phyloP scores from a whole-genome alignment of 148 eudicot genomes.

The Cornus suecica region DNA sequence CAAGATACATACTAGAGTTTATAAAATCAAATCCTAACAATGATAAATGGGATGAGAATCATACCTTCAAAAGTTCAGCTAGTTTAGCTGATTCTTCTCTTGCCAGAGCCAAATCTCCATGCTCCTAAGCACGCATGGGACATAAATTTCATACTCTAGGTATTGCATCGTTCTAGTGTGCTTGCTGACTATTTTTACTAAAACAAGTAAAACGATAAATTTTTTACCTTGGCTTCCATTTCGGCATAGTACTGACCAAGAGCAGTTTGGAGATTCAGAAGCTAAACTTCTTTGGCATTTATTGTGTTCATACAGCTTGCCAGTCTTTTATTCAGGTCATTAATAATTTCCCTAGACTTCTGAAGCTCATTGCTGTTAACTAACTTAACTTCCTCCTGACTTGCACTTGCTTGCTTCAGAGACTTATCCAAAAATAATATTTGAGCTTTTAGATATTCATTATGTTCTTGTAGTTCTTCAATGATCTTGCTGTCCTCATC shows the following conservation, averaged over 20 bases:
- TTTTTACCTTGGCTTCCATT: slow-evolving; percentile 88
- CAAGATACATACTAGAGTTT: background rate
- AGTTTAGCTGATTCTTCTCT: slow-evolving; percentile 77
- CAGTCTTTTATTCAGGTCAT: slow-evolving; percentile 76
- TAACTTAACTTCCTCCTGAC: slow-evolving; percentile 72
- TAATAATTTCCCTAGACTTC: slow-evolving; percentile 74
- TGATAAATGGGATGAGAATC: background rate
- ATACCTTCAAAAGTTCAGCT: slow-evolving; percentile 61
- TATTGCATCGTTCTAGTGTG: background rate
- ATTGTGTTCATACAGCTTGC: slow-evolving; percentile 50
- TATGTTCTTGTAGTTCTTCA: slow-evolving; percentile 67
- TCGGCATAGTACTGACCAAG: slow-evolving; percentile 98
- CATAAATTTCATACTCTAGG: background rate
- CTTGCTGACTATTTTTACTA: background rate
- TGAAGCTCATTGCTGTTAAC: slow-evolving; percentile 60
- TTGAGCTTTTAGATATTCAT: slow-evolving; percentile 64
- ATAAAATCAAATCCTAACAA: slow-evolving; percentile 6
- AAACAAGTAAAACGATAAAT: slow-evolving; percentile 4
- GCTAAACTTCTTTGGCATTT: slow-evolving; percentile 84
- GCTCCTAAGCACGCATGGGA: slow-evolving; percentile 50
- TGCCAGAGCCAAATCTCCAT: slow-evolving; percentile 55
- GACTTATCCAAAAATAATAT: slow-evolving; percentile 77
- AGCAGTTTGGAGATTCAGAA: slow-evolving; percentile 90
- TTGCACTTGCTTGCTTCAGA: slow-evolving; percentile 70
- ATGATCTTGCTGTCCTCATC: slow-evolving; percentile 92